Evolutionary conservation across 805 yeast genomes (phyloP), one percentile per base, ranked within the genome.

Genomic region (Yarrowia bubula): DNA sequence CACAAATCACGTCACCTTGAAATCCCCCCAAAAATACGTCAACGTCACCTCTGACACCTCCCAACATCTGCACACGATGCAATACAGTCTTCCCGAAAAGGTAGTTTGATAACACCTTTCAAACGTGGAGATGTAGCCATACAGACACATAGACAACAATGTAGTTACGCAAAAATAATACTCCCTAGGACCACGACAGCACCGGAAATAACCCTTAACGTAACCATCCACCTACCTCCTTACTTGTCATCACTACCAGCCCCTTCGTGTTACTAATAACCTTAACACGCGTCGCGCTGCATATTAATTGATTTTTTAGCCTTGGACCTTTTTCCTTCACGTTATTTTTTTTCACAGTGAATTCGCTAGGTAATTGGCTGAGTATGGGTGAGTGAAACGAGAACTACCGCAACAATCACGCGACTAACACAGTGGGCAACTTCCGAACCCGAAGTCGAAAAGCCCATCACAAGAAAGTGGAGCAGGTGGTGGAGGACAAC

Each of bases 231-330:
- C 28, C 28, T 6, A 2, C 15, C 33, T 32, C 1, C 33, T 8
- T 13, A 0, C 4, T 43, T 11, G 15, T 4, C 8, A 7, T 37
- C n/a, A 33, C 39, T 13, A 13, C 32, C 32, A 33, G 39, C 39
- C 55, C 55, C 51, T 32, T 46, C 13, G 14, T 33, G 28, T 48
- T 31, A 48, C 41, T 33, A 33, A 48, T 28, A 48, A 48, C 55
- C 55, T 48, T 48, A 48, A 48, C 28, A 48, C 55, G 55, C 55
- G 55, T 48, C 55, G 55, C 41, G 55, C 33, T 48, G 55, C 55
- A 48, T 35, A 48, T 35, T 48, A 48, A 48, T 48, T 48, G 41
- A 48, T 47, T 48, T 48, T 48, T 48, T 48, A 48, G 55, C 15
- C 55, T 48, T 48, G 55, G 22, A 8, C 37, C 37, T 17, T 35